Evolutionary conservation across 805 yeast species (phyloP), one percentile per base, ranked within the genome.

Genomic region (Debaryomyces tyrocola): DNA sequence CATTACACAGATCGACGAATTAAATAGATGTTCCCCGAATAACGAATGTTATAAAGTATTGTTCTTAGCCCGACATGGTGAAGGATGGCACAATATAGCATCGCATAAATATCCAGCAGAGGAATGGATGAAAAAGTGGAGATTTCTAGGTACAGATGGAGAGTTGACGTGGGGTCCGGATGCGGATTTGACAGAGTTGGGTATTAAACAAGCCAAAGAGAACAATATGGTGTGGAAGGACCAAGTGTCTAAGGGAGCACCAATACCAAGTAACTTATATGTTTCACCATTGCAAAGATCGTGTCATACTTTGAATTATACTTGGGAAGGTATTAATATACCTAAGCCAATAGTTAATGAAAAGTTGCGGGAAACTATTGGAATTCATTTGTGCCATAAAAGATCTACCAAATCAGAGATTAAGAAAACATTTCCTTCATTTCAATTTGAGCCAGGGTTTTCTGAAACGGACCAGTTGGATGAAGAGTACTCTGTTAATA

Each of bases 31-130:
- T 6, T 66, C 74, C 10, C 48, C 54, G 0, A 46, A 48, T 1
- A 67, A 71, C 46, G 78, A 61, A 36, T 47, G 51, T 14, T 78
- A 67, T 56, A 80, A 79, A 52, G 54, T 80, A 41, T 49, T 80
- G 4, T 74, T 79, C 43, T 69, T 79, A 49, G 83, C 83, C 15
- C 68, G 88, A 53, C 88, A 83, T 55, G 88, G 88, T 9, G 85
- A 83, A 59, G 88, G 87, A 0, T 77, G 66, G 58, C 87, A 83
- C 49, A 83, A 83, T 52, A 64, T 69, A 34, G 78, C 79, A 1
- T 78, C 80, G 12, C 64, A 58, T 18, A 70, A 75, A 49, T 81
- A 79, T 52, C 84, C 85, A 5, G 45, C 67, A 17, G 67, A 70
- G 2, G 76, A 60, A 7, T 83, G 87, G 87, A 64, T 78, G 53